Base-by-base conservation (phyloP, 1,139 yeast species). In the Sugiyamaella paludigena region DNA sequence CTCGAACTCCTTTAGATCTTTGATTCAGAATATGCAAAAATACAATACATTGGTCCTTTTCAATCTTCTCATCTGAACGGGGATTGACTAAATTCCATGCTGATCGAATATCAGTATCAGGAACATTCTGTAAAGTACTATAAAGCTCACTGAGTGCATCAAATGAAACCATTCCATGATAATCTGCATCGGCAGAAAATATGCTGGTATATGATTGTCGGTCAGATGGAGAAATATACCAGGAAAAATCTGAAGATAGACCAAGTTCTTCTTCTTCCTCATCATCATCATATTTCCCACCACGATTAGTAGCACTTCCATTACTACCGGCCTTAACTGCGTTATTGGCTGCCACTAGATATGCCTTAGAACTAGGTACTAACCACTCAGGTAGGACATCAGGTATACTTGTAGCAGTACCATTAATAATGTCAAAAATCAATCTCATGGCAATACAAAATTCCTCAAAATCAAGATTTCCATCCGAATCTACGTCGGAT, bases 61-160 rank as follows among this genome's bases (percentile, higher is more conserved):
- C 98, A 55, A 92, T 88, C 12, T 95, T 84, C 62, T 85, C 89
- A 49, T 82, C 80, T 40, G 85, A 81, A 61, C 86, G 84, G 5
- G 98, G 98, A 63, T 92, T 92, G 42, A 94, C 95, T 52, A 92
- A 73, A 65, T 87, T 88, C 98, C 98, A 92, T 1, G 97, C 96
- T 30, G 87, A 83, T 29, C 91, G 81, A n/a, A 91, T 77, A 65
- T 91, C 98, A 10, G 91, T 78, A 43, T 81, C 78, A 10, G 97
- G 96, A 10, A 92, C 88, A 54, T 79, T 80, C 32, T 72, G 66
- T 53, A 92, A 77, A 12, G 89, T 79, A 32, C 75, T 68, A 68
- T 88, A 91, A 44, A 92, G 75, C 30, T 79, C 86, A 35, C 77
- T 73, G 50, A 92, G 74, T 1, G 92, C 75, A 43, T 84, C 84